A percentile compares a stretch with the other conserved stretches of the same genome.
Conservation (phyloP, 495 filamentous ascomycete genomes). For the Aspergillus asperescens region DNA sequence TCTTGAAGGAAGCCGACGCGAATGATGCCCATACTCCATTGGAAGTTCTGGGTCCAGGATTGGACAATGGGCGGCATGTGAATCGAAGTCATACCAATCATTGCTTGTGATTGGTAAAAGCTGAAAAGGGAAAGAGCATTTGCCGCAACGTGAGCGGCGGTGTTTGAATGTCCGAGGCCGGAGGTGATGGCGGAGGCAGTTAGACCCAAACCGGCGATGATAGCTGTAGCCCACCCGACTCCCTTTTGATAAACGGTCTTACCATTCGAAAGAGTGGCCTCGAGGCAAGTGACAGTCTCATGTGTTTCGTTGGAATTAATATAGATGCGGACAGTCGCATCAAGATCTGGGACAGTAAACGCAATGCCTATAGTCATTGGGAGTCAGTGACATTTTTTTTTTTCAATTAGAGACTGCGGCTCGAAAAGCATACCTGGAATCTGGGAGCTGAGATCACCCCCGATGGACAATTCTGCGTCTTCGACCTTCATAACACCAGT, state of each 20-base stretch:
- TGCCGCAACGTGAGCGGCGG: slow-evolving; percentile 89
- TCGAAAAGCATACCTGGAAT: slow-evolving; percentile 51
- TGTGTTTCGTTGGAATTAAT: slow-evolving; percentile 62
- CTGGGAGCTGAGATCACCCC: slow-evolving; percentile 46
- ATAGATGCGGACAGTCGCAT: slow-evolving; percentile 75
- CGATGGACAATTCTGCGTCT: slow-evolving; percentile 60
- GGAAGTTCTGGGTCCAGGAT: slow-evolving; percentile 96
- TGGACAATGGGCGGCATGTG: slow-evolving; percentile 82
- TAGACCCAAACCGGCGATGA: slow-evolving; percentile 79
- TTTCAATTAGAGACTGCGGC: not conserved
- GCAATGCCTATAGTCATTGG: slow-evolving; percentile 53
- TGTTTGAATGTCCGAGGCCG: slow-evolving; percentile 87
- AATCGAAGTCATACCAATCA: slow-evolving; percentile 84
- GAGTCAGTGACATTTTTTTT: not conserved
- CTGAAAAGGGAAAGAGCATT: slow-evolving; percentile 89
- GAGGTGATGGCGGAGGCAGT: slow-evolving; percentile 77
- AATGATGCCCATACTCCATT: slow-evolving; percentile 98
- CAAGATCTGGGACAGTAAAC: slow-evolving; percentile 87
- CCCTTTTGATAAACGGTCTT: slow-evolving; percentile 87
- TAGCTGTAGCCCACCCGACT: slow-evolving; percentile 83
- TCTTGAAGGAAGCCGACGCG: slow-evolving; percentile 77
- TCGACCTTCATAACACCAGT: slow-evolving; percentile 71
- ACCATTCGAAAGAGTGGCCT: slow-evolving; percentile 84
- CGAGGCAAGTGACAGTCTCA: slow-evolving; percentile 74
- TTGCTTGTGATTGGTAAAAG: slow-evolving; percentile 96